These are phyloP conservation scores for Musa troglodytarum DNA, from an alignment of 176 grass and related monocot genomes.

Conservation along the genomic window DNA sequence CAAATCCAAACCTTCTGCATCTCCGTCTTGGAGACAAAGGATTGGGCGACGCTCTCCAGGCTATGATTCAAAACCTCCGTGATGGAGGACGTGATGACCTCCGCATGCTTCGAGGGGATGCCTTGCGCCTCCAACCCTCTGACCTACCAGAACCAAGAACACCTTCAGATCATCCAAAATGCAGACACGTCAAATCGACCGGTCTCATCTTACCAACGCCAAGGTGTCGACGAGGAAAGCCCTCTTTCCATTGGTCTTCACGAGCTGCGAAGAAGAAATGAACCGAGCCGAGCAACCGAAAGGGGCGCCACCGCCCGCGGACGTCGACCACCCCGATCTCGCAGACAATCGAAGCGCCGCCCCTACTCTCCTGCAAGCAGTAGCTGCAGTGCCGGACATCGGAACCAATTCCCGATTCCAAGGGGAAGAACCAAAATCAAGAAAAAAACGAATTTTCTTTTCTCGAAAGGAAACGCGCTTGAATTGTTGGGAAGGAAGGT, in stretches of 20 bases:
- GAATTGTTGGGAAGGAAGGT: no score
- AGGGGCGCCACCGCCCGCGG: background rate
- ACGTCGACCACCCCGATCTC: background rate
- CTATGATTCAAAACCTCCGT: conserved; percentile 91
- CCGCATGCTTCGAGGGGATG: conserved; percentile 77
- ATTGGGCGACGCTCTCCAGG: conserved; percentile 86
- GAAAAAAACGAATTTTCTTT: no score
- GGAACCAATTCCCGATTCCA: background rate
- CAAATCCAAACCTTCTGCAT: conserved; percentile 56
- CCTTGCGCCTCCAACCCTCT: conserved; percentile 86
- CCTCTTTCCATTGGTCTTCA: conserved; percentile 65
- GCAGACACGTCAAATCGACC: background rate
- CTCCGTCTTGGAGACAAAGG: conserved; percentile 71
- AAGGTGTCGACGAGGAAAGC: conserved; percentile 94
- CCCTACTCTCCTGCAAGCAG: background rate
- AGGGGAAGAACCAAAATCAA: no score
- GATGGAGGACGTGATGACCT: conserved; percentile 83
- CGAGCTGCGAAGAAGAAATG: conserved; percentile 44
- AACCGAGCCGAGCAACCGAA: background rate
- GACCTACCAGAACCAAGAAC: conserved; percentile 34
- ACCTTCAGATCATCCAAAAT: background rate
- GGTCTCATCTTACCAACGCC: conserved; percentile 36
- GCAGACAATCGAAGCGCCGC: background rate
- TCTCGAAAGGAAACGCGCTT: no score
- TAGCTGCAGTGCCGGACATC: background rate